These are phyloP conservation scores for Mucor indicus DNA, from an alignment of 371 early-diverging fungal genomes.

Conservation along the genomic window DNA sequence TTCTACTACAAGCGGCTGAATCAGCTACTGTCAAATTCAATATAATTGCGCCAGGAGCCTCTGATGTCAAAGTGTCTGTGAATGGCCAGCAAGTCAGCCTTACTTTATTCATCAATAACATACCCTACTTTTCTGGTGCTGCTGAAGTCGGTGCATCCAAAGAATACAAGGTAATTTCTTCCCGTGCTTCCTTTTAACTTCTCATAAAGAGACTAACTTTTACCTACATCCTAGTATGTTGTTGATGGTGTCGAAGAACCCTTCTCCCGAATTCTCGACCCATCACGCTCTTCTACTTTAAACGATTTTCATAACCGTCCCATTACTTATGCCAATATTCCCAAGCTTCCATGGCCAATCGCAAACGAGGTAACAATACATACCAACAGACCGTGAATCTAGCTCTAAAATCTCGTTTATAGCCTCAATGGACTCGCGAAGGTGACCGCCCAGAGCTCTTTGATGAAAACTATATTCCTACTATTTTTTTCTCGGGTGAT, in stretches of 20 bases:
- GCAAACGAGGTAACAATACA: constrained; percentile 16
- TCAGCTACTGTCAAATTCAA: constrained; percentile 46
- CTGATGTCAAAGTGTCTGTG: constrained; percentile 45
- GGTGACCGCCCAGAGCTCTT: constrained; percentile 38
- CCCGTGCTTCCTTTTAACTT: background rate
- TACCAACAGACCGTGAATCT: background rate
- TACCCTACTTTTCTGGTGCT: constrained; percentile 44
- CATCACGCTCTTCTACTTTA: constrained; percentile 27
- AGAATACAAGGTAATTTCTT: constrained; percentile 36
- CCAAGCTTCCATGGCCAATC: constrained; percentile 52
- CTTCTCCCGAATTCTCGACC: constrained; percentile 42
- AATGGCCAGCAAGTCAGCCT: constrained; percentile 38
- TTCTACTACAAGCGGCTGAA: constrained; percentile 23
- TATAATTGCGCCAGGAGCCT: constrained; percentile 52
- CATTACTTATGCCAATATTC: constrained; percentile 53
- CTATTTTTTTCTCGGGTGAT: constrained; percentile 41
- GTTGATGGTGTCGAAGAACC: constrained; percentile 43
- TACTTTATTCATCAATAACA: constrained; percentile 36
- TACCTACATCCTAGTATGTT: constrained; percentile 30
- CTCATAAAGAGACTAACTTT: background rate
- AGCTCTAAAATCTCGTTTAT: background rate
- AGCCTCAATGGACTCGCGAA: constrained; percentile 53
- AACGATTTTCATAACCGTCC: constrained; percentile 52
- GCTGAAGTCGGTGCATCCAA: constrained; percentile 35
- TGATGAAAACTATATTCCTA: constrained; percentile 53